Percentiles rank a stretch among this genome's conserved stretches.
Conservation (phyloP, 2,329 filamentous ascomycete genomes). For the Diplocarpon rosae region DNA sequence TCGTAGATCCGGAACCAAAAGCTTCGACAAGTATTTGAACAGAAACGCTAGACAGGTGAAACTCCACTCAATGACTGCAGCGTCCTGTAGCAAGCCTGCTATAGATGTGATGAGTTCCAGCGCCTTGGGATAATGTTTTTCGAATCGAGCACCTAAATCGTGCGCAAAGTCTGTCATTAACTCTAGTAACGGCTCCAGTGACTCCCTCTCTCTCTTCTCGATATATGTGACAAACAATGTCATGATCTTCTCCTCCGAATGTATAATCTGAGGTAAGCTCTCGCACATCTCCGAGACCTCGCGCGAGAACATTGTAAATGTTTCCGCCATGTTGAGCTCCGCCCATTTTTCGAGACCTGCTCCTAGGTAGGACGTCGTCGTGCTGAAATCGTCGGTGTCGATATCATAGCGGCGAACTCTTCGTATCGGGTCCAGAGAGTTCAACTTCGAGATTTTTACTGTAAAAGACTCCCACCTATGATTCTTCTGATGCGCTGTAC, state of each 20-base stretch:
- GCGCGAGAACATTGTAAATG: constrained; percentile 66
- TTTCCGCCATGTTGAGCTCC: constrained; percentile 79
- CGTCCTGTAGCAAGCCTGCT: constrained; percentile 64
- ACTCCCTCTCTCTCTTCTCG: constrained; percentile 62
- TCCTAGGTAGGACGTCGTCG: constrained; percentile 77
- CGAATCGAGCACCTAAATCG: constrained; percentile 77
- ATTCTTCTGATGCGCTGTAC: constrained; percentile 66
- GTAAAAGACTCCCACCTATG: constrained; percentile 90
- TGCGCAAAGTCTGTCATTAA: constrained; percentile 92
- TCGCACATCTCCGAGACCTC: constrained; percentile 71
- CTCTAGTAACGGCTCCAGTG: constrained; percentile 75
- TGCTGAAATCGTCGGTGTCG: constrained; percentile 64
- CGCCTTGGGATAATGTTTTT: constrained; percentile 71
- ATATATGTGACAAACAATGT: constrained; percentile 66
- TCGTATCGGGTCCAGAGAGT: constrained; percentile 81
- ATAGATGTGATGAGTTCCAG: constrained; percentile 68
- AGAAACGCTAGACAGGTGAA: constrained; percentile 90
- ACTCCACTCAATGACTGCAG: constrained; percentile 94
- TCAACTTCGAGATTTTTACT: constrained; percentile 79
- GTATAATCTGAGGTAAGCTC: constrained; percentile 81
- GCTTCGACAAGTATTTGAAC: constrained; percentile 89
- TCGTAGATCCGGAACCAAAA: constrained; percentile 74
- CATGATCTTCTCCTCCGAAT: constrained; percentile 82
- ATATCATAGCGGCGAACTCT: constrained; percentile 77
- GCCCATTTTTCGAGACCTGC: constrained; percentile 77